Conservation (phyloP, 2,329 filamentous ascomycete genomes). For the Diaporthe humulicola region DNA sequence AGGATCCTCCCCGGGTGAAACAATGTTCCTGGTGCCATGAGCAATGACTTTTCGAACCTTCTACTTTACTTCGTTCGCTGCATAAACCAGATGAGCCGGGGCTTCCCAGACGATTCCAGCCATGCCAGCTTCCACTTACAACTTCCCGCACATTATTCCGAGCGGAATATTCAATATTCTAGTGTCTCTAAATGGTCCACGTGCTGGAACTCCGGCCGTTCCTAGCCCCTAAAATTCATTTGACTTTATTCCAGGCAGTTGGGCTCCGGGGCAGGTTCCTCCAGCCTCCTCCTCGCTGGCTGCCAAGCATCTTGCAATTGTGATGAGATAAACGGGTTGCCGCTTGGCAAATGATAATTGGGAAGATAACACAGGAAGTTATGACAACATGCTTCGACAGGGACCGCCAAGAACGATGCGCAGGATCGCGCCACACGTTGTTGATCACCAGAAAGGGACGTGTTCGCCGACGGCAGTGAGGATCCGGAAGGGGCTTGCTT, state of each 20-base stretch:
- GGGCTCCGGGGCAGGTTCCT: neutral
- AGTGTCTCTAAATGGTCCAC: neutral
- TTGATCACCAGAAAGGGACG: neutral
- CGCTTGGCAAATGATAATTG: slow-evolving; percentile 5
- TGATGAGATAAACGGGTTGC: slow-evolving; percentile 1
- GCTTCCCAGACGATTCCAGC: neutral
- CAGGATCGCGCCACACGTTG: neutral
- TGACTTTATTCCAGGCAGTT: neutral
- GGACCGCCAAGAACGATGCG: slow-evolving; percentile 6
- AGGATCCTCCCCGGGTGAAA: neutral
- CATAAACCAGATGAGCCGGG: neutral
- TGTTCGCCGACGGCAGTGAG: slow-evolving; percentile 17
- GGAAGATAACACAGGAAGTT: neutral
- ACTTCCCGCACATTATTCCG: neutral
- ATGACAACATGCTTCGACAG: neutral
- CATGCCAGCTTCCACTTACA: neutral
- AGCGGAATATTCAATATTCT: neutral
- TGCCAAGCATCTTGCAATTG: slow-evolving; percentile 6
- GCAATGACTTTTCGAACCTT: neutral
- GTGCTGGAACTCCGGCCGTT: neutral
- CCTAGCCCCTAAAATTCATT: neutral
- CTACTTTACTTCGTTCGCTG: neutral
- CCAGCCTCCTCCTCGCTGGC: neutral
- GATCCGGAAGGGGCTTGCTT: neutral
- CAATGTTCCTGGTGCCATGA: neutral